Percentiles rank a stretch among this genome's conserved stretches.
Evolutionary conservation across 192 early-diverging fungal species (phyloP).

Genomic region (Obelidium mucronatum): DNA sequence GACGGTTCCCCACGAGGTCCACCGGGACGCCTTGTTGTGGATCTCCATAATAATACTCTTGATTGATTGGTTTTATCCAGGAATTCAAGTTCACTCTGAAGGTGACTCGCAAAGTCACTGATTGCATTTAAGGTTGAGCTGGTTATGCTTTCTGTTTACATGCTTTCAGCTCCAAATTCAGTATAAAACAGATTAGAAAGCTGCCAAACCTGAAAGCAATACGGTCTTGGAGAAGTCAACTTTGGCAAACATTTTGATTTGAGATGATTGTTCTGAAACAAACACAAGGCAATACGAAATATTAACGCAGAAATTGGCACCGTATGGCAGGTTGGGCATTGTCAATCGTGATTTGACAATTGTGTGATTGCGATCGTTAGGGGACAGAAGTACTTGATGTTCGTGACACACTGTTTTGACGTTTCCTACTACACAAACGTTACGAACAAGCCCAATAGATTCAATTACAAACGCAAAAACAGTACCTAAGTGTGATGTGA

Average conservation of each 20-base stretch:
- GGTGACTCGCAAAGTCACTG: too few relatives aligned
- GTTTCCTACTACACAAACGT: background rate
- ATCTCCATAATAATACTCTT: too few relatives aligned
- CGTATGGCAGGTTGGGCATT: conserved; percentile 10
- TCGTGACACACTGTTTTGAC: background rate
- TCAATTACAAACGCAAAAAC: too few relatives aligned
- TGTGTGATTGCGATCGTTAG: background rate
- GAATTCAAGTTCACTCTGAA: too few relatives aligned
- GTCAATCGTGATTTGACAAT: background rate
- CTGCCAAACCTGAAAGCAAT: conserved; percentile 9
- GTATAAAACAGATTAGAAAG: too few relatives aligned
- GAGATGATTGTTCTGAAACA: background rate
- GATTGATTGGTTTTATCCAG: too few relatives aligned
- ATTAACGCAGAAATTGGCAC: conserved; percentile 3
- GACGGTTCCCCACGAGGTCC: too few relatives aligned
- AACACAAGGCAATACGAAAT: background rate
- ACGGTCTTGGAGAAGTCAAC: background rate
- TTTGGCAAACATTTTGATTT: conserved; percentile 10
- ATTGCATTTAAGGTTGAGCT: too few relatives aligned
- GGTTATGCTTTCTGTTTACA: too few relatives aligned
- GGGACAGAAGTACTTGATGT: background rate
- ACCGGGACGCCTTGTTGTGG: too few relatives aligned
- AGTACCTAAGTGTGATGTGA: conserved; percentile 11
- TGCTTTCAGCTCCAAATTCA: too few relatives aligned
- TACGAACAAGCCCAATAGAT: too few relatives aligned